Conservation (phyloP, 495 filamentous ascomycete species). For the Trichocladium antarcticum region DNA sequence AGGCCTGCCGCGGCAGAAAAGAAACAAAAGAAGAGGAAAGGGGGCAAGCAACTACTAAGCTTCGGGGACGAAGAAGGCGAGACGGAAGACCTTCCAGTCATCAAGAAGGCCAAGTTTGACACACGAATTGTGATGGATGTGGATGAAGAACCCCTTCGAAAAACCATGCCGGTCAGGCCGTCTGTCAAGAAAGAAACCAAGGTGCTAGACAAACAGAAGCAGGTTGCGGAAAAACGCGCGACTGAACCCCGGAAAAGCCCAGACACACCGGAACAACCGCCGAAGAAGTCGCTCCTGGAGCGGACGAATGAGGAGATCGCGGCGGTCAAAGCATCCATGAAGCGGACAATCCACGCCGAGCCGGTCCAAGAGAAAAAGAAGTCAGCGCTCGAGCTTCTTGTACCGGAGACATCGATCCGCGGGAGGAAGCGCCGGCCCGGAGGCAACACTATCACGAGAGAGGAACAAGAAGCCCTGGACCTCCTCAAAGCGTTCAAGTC, state of each 20-base stretch:
- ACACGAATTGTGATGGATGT: constrained; percentile 62
- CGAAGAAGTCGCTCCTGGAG: constrained; percentile 38
- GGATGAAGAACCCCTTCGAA: constrained; percentile 23
- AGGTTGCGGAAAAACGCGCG: constrained; percentile 8
- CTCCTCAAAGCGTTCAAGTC: constrained; percentile 65
- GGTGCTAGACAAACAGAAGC: constrained; percentile 21
- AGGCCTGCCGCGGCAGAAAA: constrained; percentile 38
- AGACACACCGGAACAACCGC: constrained; percentile 21
- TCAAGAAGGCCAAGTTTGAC: constrained; percentile 89
- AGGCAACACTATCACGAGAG: constrained; percentile 27
- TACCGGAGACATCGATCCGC: constrained; percentile 66
- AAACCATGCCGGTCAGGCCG: constrained; percentile 18
- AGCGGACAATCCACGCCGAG: constrained; percentile 53
- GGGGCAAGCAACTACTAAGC: constrained; percentile 70
- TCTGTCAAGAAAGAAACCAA: constrained; percentile 26
- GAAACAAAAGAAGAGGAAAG: constrained; percentile 68
- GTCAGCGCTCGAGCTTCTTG: constrained; percentile 67
- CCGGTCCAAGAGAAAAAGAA: constrained; percentile 49
- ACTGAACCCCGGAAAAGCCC: constrained; percentile 19
- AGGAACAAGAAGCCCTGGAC: constrained; percentile 54
- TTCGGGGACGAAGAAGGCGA: constrained; percentile 81
- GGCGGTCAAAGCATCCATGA: constrained; percentile 84
- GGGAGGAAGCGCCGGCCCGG: constrained; percentile 69
- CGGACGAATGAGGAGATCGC: constrained; percentile 86
- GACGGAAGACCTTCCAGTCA: constrained; percentile 47